Evolutionary conservation across 225 moss, liverwort and hornwort genomes (phyloP), one percentile per base, ranked within the genome.

Genomic region (Ulota crispa): DNA sequence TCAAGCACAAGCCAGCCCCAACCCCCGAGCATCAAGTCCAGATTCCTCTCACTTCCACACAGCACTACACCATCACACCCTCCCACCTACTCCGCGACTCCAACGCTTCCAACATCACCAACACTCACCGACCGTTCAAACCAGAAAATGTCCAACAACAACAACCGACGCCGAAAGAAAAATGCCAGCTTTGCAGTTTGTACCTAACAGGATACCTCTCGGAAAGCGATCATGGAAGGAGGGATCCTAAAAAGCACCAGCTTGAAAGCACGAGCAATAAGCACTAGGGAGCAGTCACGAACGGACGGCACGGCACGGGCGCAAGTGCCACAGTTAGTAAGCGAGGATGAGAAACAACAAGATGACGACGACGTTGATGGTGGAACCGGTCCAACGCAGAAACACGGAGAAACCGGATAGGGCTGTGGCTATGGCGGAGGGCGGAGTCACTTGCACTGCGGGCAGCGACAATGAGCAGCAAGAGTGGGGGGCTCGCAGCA

Each of bases 341-440:
- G 28, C 32, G 12, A 27, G 28, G 43, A 65, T 11, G 63, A 36
- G 12, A 7, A 43, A 68, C 12, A 43, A 43, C 10, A 69, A 7
- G 53, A 53, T 53, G 72, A 53, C 20, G 32, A 78, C 1, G 59
- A 55, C 7, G 20, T n/a, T 4, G 70, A 60, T 27, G 65, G 34
- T 12, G 26, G 59, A 80, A 80, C 37, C 64, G 39, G 60, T 45
- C 79, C 43, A 30, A 14, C 50, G 50, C 50, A 50, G 50, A 50
- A 50, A 18, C 16, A 69, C 68, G 9, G 66, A 56, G 16, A 56
- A 39, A 21, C 23, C 11, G 27, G 64, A 37, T 9, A 55, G 73
- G 1, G 73, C 74, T 59, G 67, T 59, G 67, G 74, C 43, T 75
- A 81, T 75, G 75, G 81, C 75, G 80, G 36, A 76, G 31, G 30